Evolutionary conservation across 139 green algal genomes (phyloP), one percentile per base, ranked within the genome.

Genomic region (Closterium sp.): DNA sequence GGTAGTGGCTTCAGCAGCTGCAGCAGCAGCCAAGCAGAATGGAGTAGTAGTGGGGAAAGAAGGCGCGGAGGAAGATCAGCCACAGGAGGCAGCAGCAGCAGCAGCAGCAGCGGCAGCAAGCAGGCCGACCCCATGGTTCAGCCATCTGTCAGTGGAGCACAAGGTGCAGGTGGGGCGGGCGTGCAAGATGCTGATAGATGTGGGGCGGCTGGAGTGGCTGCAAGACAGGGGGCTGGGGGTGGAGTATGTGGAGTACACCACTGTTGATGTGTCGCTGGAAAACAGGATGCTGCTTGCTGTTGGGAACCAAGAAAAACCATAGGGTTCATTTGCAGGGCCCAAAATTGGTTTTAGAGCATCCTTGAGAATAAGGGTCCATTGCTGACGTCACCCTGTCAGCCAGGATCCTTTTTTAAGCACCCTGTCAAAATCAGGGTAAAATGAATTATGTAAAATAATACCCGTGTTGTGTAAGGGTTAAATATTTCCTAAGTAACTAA

Each of bases 101-200:
- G 62, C 17, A 27, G 13, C 62, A 79, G 62, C 62, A 79, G 13
- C 1, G 5, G 38, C 38, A 50, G 38, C 38, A 50, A 50, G 38
- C 62, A 79, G 62, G 62, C 62, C 62, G 17, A 13, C 42, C 7
- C 42, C 42, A 5, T 79, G 62, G 62, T 87, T 87, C 22, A 6
- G 9, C 1, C 10, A 32, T 30, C 85, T 87, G n/a, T 87, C 85
- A 30, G n/a, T 87, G 21, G 21, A 87, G 22, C n/a, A 87, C 19
- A 87, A 87, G 85, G 28, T 31, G n/a, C n/a, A 17, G 85, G n/a
- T 91, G 17, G 89, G 89, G 27, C 19, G 11, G 24, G 31, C 29
- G 89, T 91, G 89, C 89, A 91, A 91, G 89, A 89, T 29, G 31
- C 45, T 91, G 62, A 87, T 91, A 27, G 89, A 91, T 91, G 45